phyloP scores from a whole-genome alignment of 305 asterid genomes.

The Solanum hybrid region DNA sequence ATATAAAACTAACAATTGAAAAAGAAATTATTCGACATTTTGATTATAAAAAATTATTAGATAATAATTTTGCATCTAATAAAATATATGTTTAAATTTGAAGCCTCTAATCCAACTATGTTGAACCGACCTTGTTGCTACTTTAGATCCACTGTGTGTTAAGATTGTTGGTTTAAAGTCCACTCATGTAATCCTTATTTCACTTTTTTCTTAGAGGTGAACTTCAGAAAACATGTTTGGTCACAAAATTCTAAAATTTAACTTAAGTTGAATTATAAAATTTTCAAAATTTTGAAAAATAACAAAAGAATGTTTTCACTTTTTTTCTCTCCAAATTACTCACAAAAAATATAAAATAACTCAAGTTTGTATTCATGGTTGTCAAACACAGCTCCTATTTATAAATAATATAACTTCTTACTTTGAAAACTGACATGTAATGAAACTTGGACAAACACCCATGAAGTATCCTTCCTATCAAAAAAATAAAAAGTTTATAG shows the following conservation, averaged over 20 bases:
- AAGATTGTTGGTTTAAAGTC: background rate
- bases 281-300: too few species aligned
- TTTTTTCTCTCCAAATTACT: background rate
- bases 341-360: background rate
- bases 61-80: background rate
- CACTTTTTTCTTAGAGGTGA: background rate
- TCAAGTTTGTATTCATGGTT: background rate
- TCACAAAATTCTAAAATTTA: too few species aligned
- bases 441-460: background rate
- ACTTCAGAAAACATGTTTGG: background rate
- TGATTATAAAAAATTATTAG: background rate
- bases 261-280: too few species aligned
- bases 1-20: background rate
- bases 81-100: too few species aligned
- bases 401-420: too few species aligned
- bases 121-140: background rate
- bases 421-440: too few species aligned
- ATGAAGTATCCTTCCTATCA: too few species aligned
- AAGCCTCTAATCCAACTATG: too few species aligned
- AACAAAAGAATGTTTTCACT: background rate
- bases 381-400: background rate
- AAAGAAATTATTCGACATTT: background rate
- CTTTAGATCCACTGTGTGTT: background rate
- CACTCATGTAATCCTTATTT: background rate
- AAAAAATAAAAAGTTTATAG: too few species aligned